Base-by-base conservation (phyloP, 2,329 filamentous ascomycete species). In the Penicillium olsonii region DNA sequence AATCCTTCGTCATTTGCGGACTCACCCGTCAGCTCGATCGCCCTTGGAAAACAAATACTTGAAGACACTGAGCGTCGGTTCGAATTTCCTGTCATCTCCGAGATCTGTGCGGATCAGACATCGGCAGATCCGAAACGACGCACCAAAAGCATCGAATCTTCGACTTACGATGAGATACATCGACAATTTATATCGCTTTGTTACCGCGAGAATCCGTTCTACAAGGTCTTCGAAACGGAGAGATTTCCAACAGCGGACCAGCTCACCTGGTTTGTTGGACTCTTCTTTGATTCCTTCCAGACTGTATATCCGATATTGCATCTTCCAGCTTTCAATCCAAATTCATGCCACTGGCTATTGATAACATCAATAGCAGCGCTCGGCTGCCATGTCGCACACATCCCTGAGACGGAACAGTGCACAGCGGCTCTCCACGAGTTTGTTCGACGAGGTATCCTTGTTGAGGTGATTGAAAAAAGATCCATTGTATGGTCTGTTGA, bases 251-350 rank as follows among this genome's bases (percentile, higher is more conserved):
- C 44, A 8, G 46, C 50, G 14, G 50, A 62, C 17, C 38, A 54
- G 9, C 49, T 72, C 43, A 67, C 60, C 18, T 47, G 43, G 17
- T 73, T 70, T 35, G 53, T 75, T 37, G 37, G 49, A n/a, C 59
- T 62, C 18, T 76, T 70, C 54, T 68, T 73, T 19, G 60, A 66
- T 33, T 64, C 67, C 37, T 75, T 75, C 26, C 69, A 75, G 35
- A 55, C 66, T 2, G 65, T 68, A 40, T 71, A 74, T 41, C 74
- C 74, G 6, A 67, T 75, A 22, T 52, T 74, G 27, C 73, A 75
- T 52, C 53, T 58, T 37, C 51, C 68, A 34, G 69, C 68, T 5
- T 72, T 75, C 47, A 55, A 72, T 42, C 53, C 62, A 4, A 68
- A 69, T 18, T 52, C 48, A 40, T 66, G 61, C 24, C 68, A 75